Evolutionary conservation across 768 basidiomycete genomes (phyloP), one percentile per base, ranked within the genome.

Genomic region (Suillus placidus): DNA sequence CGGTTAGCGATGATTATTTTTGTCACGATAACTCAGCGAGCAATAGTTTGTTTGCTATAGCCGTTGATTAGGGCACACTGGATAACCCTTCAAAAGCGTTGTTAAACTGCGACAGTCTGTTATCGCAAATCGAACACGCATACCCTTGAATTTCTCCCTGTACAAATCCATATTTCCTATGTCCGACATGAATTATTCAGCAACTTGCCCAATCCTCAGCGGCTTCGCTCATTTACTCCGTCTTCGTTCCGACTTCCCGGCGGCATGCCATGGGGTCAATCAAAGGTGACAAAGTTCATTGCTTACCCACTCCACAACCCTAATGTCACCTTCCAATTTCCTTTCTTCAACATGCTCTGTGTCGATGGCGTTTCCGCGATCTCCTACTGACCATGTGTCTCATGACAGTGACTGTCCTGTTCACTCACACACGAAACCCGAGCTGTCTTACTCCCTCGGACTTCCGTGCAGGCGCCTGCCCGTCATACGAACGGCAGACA

Each of bases 1-100:
- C 57, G 54, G 60, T 64, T 69, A 66, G 61, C 64, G 40, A 51
- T 30, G 49, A 66, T 66, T 71, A 76, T 77, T 76, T 72, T 76
- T 71, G 69, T 56, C 65, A 37, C 57, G 61, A 55, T 64, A 61
- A 34, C 30, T 42, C 66, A 49, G 49, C 52, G 40, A 66, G 62
- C 40, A 45, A 57, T 61, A 20, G 6, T 56, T 62, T 40, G 16
- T 52, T 62, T 45, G 20, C 32, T 30, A 5, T 47, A 58, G 12
- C 57, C 34, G 9, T 64, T 47, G 57, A 69, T 35, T 52, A 18
- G 20, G 26, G 66, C 63, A 67, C 68, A 66, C 69, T 64, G 61
- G 9, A 43, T 49, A 30, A 14, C 37, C 43, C 26, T 56, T 35
- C 61, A 26, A 43, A 26, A 20, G 52, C 40, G 23, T 9, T 34